These are phyloP conservation scores for Elsinoe ampelina DNA, from an alignment of 2,329 filamentous ascomycete genomes.

Conservation along the genomic window DNA sequence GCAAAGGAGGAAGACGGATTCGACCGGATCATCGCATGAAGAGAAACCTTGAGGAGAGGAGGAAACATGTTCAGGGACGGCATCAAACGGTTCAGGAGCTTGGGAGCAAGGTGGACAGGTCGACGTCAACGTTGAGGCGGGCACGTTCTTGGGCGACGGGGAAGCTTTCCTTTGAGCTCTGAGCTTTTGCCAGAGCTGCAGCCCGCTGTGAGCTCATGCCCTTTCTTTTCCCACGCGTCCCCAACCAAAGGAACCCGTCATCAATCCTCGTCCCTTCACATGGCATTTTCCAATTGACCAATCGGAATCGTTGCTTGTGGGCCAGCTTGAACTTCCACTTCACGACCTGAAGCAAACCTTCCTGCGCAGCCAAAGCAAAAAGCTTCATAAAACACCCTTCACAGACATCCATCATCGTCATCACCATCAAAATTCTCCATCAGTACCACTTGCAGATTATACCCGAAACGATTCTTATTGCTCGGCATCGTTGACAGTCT, in stretches of 20 bases:
- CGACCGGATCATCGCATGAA: slow-evolving; percentile 7
- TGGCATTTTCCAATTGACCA: background rate
- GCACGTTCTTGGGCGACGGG: background rate
- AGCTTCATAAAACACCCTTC: too few species aligned
- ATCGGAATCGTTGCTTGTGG: background rate
- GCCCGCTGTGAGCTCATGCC: background rate
- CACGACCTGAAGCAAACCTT: background rate
- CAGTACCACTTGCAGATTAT: background rate
- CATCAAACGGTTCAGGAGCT: slow-evolving; percentile 3
- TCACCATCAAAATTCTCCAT: background rate
- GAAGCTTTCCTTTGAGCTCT: background rate
- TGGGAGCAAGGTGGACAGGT: background rate
- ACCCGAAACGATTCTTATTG: background rate
- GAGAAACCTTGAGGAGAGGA: background rate
- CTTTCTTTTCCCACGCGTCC: slow-evolving; percentile 1
- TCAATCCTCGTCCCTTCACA: background rate
- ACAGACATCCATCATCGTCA: too few species aligned
- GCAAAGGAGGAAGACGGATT: background rate
- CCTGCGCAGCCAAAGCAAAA: too few species aligned
- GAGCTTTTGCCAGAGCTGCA: background rate
- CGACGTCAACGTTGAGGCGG: slow-evolving; percentile 8
- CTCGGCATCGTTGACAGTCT: too few species aligned
- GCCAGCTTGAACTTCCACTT: slow-evolving; percentile 4
- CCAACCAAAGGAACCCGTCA: background rate
- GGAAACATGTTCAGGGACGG: slow-evolving; percentile 6